Base-by-base conservation (phyloP, 2,329 filamentous ascomycete species). In the Hypocrella siamensis region DNA sequence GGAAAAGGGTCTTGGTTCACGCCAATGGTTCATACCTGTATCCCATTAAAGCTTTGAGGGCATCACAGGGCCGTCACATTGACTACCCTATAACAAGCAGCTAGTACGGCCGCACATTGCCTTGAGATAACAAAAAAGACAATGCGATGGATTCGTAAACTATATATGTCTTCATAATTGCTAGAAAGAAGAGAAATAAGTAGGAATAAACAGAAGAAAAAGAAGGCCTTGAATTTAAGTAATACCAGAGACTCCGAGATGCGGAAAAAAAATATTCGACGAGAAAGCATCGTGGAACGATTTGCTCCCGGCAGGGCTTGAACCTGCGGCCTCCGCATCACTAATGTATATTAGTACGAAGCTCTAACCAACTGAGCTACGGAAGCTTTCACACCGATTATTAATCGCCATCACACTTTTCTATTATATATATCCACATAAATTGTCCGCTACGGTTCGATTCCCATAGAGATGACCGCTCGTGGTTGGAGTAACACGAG, bases 281-380 rank as follows among this genome's bases (percentile, higher is more conserved):
- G 8, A 4, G 26, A 31, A 31, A 31, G 34, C 34, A 33, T 36
- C 34, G 34, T 36, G 34, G 34, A 36, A 36, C 31, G 34, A 33
- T 6, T 32, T 36, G 35, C 35, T 36, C 35, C 35, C 35, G 35
- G 35, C 35, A 36, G 35, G 35, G 35, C 35, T 36, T 36, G 35
- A 36, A 36, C 35, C 35, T 36, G 35, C 35, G 35, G 29, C 35
- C 35, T 36, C 31, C 35, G 35, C 35, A 34, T 34, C 22, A 34
- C 32, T 34, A 34, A 34, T n/a, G 32, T 31, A 19, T 34, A 34
- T 30, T 34, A 34, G 32, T 34, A 34, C 32, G 32, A 34, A 34
- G 32, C 32, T 34, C 32, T 34, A 31, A 34, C 27, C 28, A 30
- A 34, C 24, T 34, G 32, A 30, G 31, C 31, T 33, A 33, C 31